Evolutionary conservation across 73 alveolate species (phyloP).

Genomic region (Paraurostyla sp.): DNA sequence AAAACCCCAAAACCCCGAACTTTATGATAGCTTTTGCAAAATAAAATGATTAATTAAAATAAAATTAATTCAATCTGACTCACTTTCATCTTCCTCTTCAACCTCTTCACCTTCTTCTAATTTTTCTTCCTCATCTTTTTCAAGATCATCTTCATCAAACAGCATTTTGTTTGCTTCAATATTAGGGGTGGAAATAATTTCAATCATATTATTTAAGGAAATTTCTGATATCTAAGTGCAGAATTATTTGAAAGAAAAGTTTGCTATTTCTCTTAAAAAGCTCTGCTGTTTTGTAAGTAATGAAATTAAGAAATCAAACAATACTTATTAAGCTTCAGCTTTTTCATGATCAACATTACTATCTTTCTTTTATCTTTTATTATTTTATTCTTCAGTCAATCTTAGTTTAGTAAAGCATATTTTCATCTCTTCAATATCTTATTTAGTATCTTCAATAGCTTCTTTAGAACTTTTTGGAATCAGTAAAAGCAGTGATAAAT

Average conservation of each 20-base stretch:
- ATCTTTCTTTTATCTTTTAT: conserved; percentile 3
- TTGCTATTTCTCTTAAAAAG: conserved; percentile 53
- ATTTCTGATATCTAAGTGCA: conserved; percentile 13
- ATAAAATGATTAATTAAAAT: too few relatives aligned
- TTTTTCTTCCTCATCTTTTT: neutral
- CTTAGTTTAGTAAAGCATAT: conserved; percentile 13
- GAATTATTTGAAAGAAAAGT: conserved; percentile 46
- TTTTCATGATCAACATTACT: neutral
- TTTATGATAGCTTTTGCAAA: too few relatives aligned
- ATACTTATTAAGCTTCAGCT: conserved; percentile 40
- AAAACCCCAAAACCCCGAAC: too few relatives aligned
- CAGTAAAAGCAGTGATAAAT: neutral
- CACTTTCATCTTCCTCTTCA: conserved; percentile 40
- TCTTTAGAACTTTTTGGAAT: neutral
- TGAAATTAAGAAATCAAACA: conserved; percentile 52
- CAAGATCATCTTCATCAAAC: conserved; percentile 26
- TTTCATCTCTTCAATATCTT: conserved; percentile 50
- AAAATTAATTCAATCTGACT: neutral
- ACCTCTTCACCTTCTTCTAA: conserved; percentile 14
- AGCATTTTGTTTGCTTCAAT: conserved; percentile 54
- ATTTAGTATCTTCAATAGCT: conserved; percentile 11
- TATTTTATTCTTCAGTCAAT: neutral
- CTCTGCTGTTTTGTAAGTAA: conserved; percentile 54
- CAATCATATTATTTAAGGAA: conserved; percentile 4
- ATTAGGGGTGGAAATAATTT: conserved; percentile 42